Conservation (phyloP, 257 asterid species). For the Prunella vulgaris region DNA sequence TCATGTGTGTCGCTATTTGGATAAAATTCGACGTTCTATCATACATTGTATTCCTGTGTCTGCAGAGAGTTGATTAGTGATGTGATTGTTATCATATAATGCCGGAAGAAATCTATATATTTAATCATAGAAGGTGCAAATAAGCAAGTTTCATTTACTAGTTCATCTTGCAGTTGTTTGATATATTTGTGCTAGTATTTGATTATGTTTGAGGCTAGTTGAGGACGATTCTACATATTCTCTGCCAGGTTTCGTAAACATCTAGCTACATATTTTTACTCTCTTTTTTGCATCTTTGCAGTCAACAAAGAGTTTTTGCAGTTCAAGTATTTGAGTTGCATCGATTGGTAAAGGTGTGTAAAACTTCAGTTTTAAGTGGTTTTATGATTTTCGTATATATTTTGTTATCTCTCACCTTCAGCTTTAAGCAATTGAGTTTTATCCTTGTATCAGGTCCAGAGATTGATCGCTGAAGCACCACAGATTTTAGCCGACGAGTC, state of each 20-base stretch:
- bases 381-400: neutral
- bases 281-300: slow-evolving; percentile 26
- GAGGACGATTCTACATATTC: no score
- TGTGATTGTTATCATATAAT: neutral
- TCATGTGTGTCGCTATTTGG: neutral
- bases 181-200: no score
- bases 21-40: neutral
- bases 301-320: slow-evolving; percentile 82
- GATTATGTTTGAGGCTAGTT: no score
- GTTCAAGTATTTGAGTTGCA: slow-evolving; percentile 95
- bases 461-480: slow-evolving; percentile 63
- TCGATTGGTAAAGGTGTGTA: slow-evolving; percentile 65
- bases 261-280: neutral
- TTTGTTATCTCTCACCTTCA: neutral
- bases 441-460: slow-evolving; percentile 59
- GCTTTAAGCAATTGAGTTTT: neutral
- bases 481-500: slow-evolving; percentile 43
- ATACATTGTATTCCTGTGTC: no score
- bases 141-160: neutral
- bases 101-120: neutral
- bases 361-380: neutral
- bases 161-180: no score
- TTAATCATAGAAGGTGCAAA: no score
- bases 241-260: neutral
- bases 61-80: neutral